phyloP scores from a whole-genome alignment of 2,329 filamentous ascomycete species.

The Ophiocordyceps camponoti-floridani region DNA sequence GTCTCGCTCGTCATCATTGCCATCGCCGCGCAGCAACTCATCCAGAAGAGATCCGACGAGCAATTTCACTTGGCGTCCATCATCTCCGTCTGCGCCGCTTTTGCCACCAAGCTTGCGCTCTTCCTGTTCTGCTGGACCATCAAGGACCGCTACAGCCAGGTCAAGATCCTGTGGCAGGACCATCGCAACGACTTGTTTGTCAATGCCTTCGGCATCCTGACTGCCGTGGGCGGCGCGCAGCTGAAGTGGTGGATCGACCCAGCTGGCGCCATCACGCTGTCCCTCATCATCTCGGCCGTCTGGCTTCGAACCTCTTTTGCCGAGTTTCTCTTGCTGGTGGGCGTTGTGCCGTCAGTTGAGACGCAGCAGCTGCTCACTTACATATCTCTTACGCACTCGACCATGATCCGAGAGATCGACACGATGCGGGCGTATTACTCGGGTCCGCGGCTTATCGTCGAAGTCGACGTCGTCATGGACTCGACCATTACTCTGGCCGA shows the following conservation, averaged over 20 bases:
- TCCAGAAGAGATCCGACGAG: constrained; percentile 34
- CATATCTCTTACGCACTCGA: constrained; percentile 72
- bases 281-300: constrained; percentile 55
- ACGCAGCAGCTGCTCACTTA: constrained; percentile 93
- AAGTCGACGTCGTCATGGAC: constrained; percentile 94
- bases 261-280: constrained; percentile 72
- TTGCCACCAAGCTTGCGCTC: constrained; percentile 62
- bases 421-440: constrained; percentile 90
- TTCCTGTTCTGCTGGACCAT: constrained; percentile 89
- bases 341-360: constrained; percentile 68
- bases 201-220: constrained; percentile 84
- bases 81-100: constrained; percentile 70
- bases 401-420: constrained; percentile 68
- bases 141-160: constrained; percentile 78
- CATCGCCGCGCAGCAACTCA: constrained; percentile 60
- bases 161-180: constrained; percentile 88
- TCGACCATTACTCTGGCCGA: constrained; percentile 50
- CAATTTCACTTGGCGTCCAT: constrained; percentile 67
- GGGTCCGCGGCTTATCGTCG: constrained; percentile 74
- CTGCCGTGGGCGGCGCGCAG: constrained; percentile 79
- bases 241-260: constrained; percentile 91
- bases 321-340: constrained; percentile 84
- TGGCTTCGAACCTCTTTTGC: constrained; percentile 76
- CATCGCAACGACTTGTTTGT: constrained; percentile 95
- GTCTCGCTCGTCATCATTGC: constrained; percentile 88